Percentiles rank a stretch among this genome's conserved stretches.
Conservation (phyloP, 2,329 filamentous ascomycete species). For the Sporothrix brasiliensis region DNA sequence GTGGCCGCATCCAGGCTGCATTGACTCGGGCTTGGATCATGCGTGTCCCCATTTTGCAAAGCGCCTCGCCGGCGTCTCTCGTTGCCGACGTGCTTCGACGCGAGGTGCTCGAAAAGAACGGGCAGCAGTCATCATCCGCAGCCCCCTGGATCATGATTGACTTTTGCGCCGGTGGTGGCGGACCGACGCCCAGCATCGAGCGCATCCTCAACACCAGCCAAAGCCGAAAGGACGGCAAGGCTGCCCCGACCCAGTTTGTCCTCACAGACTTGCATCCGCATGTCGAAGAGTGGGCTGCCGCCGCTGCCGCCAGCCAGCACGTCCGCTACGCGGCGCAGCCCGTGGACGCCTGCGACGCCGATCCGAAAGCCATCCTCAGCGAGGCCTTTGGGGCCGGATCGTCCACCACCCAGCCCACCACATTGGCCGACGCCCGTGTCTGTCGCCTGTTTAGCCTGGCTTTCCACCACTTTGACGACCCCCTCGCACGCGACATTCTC, state of each 20-base stretch:
- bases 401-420: background rate
- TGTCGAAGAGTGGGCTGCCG: conserved; percentile 60
- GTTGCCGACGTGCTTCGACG: conserved; percentile 58
- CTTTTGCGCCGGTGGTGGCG: conserved; percentile 75
- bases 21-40: conserved; percentile 67
- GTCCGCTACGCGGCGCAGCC: conserved; percentile 62
- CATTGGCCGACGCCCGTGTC: conserved; percentile 40
- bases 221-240: background rate
- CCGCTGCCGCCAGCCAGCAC: conserved; percentile 56
- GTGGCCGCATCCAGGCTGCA: conserved; percentile 65
- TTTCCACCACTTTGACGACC: conserved; percentile 76
- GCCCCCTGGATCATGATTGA: conserved; percentile 67
- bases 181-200: conserved; percentile 68
- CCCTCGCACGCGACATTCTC: conserved; percentile 62
- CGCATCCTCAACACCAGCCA: conserved; percentile 54
- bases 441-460: conserved; percentile 73
- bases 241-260: conserved; percentile 53
- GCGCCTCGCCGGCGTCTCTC: conserved; percentile 59
- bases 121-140: conserved; percentile 41
- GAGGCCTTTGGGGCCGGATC: conserved; percentile 31
- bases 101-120: conserved; percentile 28
- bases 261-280: conserved; percentile 69
- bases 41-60: conserved; percentile 60
- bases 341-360: conserved; percentile 67
- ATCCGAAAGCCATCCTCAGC: conserved; percentile 50